phyloP scores from a whole-genome alignment of 768 basidiomycete genomes.

The Lactarius evosmus region DNA sequence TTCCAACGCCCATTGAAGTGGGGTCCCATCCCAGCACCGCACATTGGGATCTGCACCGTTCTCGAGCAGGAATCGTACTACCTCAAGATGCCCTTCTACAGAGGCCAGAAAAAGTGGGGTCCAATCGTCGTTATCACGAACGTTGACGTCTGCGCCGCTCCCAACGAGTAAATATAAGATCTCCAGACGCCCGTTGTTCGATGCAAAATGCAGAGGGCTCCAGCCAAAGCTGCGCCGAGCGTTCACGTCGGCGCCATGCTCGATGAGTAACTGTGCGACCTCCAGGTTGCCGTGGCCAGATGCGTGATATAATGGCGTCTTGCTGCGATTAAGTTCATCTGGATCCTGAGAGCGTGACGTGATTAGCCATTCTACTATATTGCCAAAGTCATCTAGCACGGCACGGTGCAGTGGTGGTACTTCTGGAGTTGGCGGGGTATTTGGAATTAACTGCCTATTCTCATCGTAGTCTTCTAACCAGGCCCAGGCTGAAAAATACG shows the following conservation, averaged over 20 bases:
- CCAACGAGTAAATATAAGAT: neutral
- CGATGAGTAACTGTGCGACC: neutral
- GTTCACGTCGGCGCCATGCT: neutral
- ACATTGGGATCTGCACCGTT: neutral
- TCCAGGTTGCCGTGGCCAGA: neutral
- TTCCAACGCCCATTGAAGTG: neutral
- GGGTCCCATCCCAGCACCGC: too few species aligned
- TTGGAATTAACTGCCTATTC: neutral
- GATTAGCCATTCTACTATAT: neutral
- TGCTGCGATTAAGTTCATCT: neutral
- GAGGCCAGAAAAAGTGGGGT: neutral
- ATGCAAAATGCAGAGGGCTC: neutral
- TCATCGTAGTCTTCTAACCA: neutral
- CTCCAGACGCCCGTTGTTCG: neutral
- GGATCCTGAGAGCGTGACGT: neutral
- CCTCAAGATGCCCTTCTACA: neutral
- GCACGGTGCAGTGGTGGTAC: neutral
- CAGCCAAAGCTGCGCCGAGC: accelerated
- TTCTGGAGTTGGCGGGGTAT: neutral
- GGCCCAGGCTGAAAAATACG: neutral
- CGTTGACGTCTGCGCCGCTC: neutral
- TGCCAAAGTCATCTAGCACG: neutral
- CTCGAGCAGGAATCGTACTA: neutral
- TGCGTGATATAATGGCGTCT: neutral
- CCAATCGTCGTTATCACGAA: neutral